Percentiles rank a stretch among this genome's conserved stretches.
Evolutionary conservation across 2,329 filamentous ascomycete species (phyloP).

Genomic region (Colletotrichum tropicicola): DNA sequence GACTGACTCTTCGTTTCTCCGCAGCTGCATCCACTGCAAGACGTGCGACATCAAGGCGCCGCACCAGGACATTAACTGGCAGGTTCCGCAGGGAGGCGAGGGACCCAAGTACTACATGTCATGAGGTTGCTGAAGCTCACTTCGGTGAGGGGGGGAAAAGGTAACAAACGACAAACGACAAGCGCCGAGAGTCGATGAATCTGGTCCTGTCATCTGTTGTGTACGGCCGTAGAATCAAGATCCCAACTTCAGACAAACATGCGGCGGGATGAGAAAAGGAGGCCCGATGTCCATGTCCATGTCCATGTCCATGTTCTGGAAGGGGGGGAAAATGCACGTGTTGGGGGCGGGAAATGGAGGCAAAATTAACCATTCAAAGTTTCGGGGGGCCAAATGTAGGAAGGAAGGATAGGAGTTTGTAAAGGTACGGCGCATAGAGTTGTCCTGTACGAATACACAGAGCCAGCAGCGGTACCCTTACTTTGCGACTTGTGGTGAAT

Average conservation of each 20-base stretch:
- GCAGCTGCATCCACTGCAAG: constrained; percentile 98
- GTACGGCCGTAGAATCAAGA: too few relatives aligned
- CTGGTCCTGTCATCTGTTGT: neutral
- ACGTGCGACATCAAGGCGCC: constrained; percentile 99
- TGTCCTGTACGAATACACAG: neutral
- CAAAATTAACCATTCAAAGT: too few relatives aligned
- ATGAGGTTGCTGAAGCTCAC: too few relatives aligned
- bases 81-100: constrained; percentile 91
- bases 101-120: constrained; percentile 78
- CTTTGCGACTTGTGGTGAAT: neutral
- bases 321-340: neutral
- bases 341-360: neutral
- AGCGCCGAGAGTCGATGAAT: neutral
- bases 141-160: too few relatives aligned
- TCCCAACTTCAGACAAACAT: neutral
- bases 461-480: neutral
- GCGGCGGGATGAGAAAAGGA: neutral
- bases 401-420: neutral
- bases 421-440: neutral
- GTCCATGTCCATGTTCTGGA: neutral
- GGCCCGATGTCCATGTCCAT: constrained; percentile 2
- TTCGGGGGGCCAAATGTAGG: neutral
- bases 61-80: constrained; percentile 96
- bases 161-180: neutral
- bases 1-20: neutral